Evolutionary conservation across 768 basidiomycete species (phyloP).

Genomic region (Plicaturopsis crispa): DNA sequence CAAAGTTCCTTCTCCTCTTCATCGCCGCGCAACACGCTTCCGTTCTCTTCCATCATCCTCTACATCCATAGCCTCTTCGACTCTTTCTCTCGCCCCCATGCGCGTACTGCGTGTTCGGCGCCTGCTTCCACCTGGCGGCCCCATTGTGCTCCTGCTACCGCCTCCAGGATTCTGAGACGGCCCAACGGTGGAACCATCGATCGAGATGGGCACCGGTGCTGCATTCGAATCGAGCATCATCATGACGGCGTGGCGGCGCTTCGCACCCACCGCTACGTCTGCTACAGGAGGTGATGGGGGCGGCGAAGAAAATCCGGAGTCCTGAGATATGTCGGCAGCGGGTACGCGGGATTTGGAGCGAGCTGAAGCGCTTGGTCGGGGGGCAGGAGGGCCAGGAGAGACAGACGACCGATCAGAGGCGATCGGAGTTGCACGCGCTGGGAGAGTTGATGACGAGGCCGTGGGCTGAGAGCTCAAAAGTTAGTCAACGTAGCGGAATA

Average conservation of each 20-base stretch:
- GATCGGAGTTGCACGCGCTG: too few species aligned
- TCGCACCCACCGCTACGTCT: constrained; percentile 47
- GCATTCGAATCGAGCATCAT: constrained; percentile 60
- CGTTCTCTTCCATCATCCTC: constrained; percentile 73
- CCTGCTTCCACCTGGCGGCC: constrained; percentile 28
- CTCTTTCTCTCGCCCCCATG: constrained; percentile 21
- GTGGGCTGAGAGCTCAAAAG: too few species aligned
- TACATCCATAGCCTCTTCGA: constrained; percentile 58
- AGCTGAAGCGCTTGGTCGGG: too few species aligned
- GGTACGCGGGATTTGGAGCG: too few species aligned
- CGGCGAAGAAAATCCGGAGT: constrained; percentile 5
- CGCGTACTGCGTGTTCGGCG: constrained; percentile 20
- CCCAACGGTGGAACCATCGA: constrained; percentile 22
- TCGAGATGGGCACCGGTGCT: constrained; percentile 26
- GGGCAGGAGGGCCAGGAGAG: too few species aligned
- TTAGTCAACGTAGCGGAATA: too few species aligned
- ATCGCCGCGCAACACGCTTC: constrained; percentile 66
- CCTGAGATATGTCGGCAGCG: too few species aligned
- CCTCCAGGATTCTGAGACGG: constrained; percentile 19
- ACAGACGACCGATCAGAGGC: too few species aligned
- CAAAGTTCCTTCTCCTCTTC: too few species aligned
- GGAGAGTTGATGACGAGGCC: too few species aligned
- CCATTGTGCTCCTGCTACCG: constrained; percentile 50
- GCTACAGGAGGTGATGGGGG: constrained; percentile 5
- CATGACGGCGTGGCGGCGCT: constrained; percentile 75